These are phyloP conservation scores for Gossypium schwendimanii DNA, from an alignment of 441 rosid species.

Conservation along the genomic window DNA sequence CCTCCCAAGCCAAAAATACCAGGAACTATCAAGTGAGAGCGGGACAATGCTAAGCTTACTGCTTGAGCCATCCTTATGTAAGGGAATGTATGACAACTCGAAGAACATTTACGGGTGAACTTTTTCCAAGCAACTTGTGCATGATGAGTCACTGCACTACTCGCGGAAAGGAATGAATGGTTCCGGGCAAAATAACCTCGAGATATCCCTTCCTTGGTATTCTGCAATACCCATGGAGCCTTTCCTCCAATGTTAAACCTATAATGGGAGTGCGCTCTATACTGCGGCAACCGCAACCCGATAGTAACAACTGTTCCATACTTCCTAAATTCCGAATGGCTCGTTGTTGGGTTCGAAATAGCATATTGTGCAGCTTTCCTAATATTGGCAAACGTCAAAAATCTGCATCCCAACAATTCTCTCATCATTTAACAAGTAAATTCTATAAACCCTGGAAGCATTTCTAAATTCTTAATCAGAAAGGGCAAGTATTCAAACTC, in stretches of 20 bases:
- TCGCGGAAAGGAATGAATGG: conserved; percentile 34
- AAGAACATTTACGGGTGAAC: conserved; percentile 37
- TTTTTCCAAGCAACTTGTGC: conserved; percentile 68
- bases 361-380: conserved; percentile 32
- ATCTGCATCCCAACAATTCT: conserved; percentile 38
- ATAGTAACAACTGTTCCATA: conserved; percentile 34
- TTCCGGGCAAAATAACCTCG: conserved; percentile 27
- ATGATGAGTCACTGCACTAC: conserved; percentile 36
- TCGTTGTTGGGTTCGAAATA: conserved; percentile 21
- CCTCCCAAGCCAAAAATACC: conserved; percentile 51
- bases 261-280: conserved; percentile 31
- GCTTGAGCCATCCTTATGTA: conserved; percentile 72
- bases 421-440: not conserved
- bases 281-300: conserved; percentile 37
- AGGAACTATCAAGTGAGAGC: conserved; percentile 58
- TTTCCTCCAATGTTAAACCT: conserved; percentile 32
- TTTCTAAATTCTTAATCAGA: not conserved
- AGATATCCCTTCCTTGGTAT: conserved; percentile 25
- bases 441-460: not conserved
- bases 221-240: conserved; percentile 20
- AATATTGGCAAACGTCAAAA: conserved; percentile 42
- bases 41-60: conserved; percentile 69
- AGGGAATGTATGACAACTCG: conserved; percentile 23
- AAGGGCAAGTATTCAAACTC: conserved; percentile 3
- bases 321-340: conserved; percentile 32